These are phyloP conservation scores for Exophiala alcalophila DNA, from an alignment of 2,329 filamentous ascomycete genomes.

Conservation along the genomic window DNA sequence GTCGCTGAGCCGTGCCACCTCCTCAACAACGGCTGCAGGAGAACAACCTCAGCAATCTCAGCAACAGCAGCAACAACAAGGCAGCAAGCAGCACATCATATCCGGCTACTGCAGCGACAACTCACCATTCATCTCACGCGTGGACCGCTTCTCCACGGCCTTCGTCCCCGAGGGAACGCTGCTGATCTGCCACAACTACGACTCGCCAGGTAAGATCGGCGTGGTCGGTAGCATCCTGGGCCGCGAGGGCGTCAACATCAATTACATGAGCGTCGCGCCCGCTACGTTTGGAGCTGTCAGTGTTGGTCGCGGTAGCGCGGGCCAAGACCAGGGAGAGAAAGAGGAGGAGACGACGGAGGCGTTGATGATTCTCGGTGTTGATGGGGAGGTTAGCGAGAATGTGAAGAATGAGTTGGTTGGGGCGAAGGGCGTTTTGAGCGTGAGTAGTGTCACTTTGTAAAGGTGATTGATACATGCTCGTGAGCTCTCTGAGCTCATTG, in stretches of 20 bases:
- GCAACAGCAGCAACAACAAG: background rate
- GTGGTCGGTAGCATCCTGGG: conserved; percentile 71
- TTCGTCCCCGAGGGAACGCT: conserved; percentile 72
- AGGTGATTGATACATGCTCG: too few species aligned
- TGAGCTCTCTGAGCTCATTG: too few species aligned
- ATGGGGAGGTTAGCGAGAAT: conserved; percentile 60
- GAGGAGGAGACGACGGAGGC: conserved; percentile 54
- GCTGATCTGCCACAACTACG: conserved; percentile 77
- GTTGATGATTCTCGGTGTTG: conserved; percentile 76
- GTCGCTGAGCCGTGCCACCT: conserved; percentile 34
- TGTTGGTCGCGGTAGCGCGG: conserved; percentile 24
- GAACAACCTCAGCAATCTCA: too few species aligned
- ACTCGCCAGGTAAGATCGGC: conserved; percentile 78
- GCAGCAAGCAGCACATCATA: conserved; percentile 49
- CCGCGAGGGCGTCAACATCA: conserved; percentile 70
- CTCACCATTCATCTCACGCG: conserved; percentile 62
- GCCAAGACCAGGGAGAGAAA: conserved; percentile 31
- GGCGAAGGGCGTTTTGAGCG: conserved; percentile 53
- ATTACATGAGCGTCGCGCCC: conserved; percentile 71
- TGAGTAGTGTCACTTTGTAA: conserved; percentile 50
- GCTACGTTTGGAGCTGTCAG: conserved; percentile 24
- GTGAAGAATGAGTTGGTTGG: conserved; percentile 50
- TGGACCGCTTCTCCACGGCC: conserved; percentile 70
- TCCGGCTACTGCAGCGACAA: conserved; percentile 40
- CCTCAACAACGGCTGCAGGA: conserved; percentile 1